Conservation (phyloP, 2,329 filamentous ascomycete species). For the Penicillium digitatum region DNA sequence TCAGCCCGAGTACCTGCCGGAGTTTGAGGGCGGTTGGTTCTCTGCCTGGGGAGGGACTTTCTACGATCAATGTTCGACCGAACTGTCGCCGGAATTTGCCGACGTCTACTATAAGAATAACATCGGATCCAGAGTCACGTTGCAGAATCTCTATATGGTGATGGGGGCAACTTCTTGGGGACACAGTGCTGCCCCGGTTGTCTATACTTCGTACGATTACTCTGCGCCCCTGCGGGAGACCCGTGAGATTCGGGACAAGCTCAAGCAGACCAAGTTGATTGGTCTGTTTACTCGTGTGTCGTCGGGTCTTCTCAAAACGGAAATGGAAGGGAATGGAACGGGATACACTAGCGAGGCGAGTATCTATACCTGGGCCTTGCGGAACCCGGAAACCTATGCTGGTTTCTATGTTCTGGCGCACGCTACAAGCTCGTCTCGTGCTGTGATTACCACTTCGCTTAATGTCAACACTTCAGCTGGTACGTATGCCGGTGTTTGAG, state of each 20-base stretch:
- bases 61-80: constrained; percentile 49
- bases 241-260: constrained; percentile 51
- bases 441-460: constrained; percentile 46
- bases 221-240: constrained; percentile 53
- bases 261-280: constrained; percentile 54
- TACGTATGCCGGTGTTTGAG: constrained; percentile 25
- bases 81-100: constrained; percentile 48
- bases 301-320: constrained; percentile 48
- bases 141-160: constrained; percentile 52
- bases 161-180: constrained; percentile 58
- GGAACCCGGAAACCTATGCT: constrained; percentile 49
- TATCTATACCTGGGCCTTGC: constrained; percentile 52
- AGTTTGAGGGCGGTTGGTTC: constrained; percentile 54
- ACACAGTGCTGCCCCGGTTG: constrained; percentile 48
- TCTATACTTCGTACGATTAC: constrained; percentile 49
- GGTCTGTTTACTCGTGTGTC: constrained; percentile 54
- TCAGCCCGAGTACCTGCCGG: constrained; percentile 52
- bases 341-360: constrained; percentile 41
- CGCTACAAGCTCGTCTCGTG: constrained; percentile 43
- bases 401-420: constrained; percentile 53
- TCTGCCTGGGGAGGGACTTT: constrained; percentile 53
- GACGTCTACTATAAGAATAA: constrained; percentile 58
- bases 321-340: constrained; percentile 55
- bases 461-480: constrained; percentile 49
- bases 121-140: constrained; percentile 49